Base-by-base conservation (phyloP, 371 early-diverging fungal species). In the Mortierella sp. region DNA sequence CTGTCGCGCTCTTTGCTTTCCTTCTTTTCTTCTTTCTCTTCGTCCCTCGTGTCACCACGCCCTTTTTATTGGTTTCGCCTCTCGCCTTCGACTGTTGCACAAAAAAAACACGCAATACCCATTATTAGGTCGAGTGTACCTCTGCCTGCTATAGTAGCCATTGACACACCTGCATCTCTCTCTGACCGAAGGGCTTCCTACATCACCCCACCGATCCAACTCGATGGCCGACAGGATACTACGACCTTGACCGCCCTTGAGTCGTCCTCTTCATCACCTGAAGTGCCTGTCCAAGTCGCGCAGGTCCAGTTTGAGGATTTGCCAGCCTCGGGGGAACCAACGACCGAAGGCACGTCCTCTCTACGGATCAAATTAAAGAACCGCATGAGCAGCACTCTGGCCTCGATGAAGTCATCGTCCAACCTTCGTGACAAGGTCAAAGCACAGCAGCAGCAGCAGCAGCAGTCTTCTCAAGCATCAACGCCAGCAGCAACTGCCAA, bases 331-430 rank as follows among this genome's bases (percentile, higher is more conserved):
- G 55, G 19, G 4, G 55, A 26, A 16, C 19, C 7, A 10, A 34
- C 26, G 1, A 16, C 7, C 19, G 55, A 55, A 16, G 55, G 55
- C 14, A 34, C 74, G 4, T 74, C 82, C 1, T 77, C 82, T 9
- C 55, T 74, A 37, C 71, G 77, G 6, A 37, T 71, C 53, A 82
- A 82, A 43, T 48, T 82, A 34, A 82, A 82, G 66, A 77, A 74
- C 39, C 74, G 78, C 9, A 75, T 82, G 52, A 41, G 68, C 52
- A 65, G 50, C 52, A 82, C 82, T n/a, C 58, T 82, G 24, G 78
- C 82, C 52, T 69, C 74, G 29, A 74, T 82, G 41, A 82, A 74
- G 68, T 82, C 82, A 6, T 74, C 78, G 0, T 71, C 82, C 41
- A 82, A 72, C 64, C 69, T 82, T 40, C 41, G 72, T 24, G 82